Evolutionary conservation across 139 green algal genomes (phyloP), one percentile per base, ranked within the genome.

Genomic region (Monoraphidium neglectum): DNA sequence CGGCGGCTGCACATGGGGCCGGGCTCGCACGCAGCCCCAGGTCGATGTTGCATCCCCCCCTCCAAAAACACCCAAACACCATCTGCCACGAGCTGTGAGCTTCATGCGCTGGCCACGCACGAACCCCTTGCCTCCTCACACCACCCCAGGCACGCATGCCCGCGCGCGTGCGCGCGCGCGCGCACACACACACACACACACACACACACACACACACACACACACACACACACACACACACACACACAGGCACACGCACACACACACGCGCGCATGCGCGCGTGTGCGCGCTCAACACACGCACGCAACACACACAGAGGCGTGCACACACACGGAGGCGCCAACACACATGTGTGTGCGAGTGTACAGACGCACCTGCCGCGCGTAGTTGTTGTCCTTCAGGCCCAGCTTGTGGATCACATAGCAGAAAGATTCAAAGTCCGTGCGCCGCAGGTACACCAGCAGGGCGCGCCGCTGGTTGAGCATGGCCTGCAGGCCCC

Each of bases 391-490:
- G 56, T 63, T 64, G 70, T 88, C 83, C 66, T 73, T 68, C 35
- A 91, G 73, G 1, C 86, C 86, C 62, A 91, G 74, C 54, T 82
- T 84, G 32, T 72, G 33, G 16, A 91, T 66, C 54, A 72, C 68
- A 54, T 70, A 80, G 2, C 64, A 69, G 74, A 87, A 91, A 5
- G 79, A 65, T 30, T 77, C 46, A 35, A 88, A 88, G 79, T 87
- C 77, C 1, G 65, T 33, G 2, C 36, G 36, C 0, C 86, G 73
- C 47, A 91, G 57, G 59, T 83, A 91, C 1, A 37, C 70, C 28
- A 91, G 79, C 77, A 88, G 63, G 15, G 78, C 73, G 33, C 83
- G 81, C 23, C 86, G 76, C 49, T 79, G 75, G 79, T 91, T 83
- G 15, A 85, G 65, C 60, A 88, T 75, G 37, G 74, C 56, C 56